phyloP scores from a whole-genome alignment of 2,329 filamentous ascomycete species.

The Ophiosphaerella korrae region DNA sequence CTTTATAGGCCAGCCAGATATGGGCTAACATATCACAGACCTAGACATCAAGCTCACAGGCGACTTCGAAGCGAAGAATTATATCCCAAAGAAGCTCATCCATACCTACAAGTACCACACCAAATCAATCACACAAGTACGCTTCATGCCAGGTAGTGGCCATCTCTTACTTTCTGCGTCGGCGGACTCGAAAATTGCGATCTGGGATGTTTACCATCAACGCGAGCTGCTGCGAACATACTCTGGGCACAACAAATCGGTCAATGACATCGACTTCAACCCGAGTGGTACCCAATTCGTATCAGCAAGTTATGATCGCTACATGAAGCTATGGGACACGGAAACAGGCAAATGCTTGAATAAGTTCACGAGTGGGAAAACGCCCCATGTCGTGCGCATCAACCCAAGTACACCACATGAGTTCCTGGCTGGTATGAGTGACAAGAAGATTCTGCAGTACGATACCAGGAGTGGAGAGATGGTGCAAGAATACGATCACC shows the following conservation, averaged over 20 bases:
- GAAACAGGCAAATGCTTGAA: constrained; percentile 88
- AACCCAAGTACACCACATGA: constrained; percentile 85
- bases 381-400: constrained; percentile 92
- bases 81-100: constrained; percentile 90
- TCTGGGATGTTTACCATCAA: constrained; percentile 93
- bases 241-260: constrained; percentile 84
- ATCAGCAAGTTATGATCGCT: constrained; percentile 88
- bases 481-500: constrained; percentile 97
- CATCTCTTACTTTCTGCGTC: constrained; percentile 89
- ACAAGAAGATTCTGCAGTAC: constrained; percentile 99
- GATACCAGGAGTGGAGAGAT: constrained; percentile 82
- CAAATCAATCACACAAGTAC: constrained; percentile 84
- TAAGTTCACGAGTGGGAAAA: constrained; percentile 92
- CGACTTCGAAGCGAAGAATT: constrained; percentile 82
- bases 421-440: constrained; percentile 94
- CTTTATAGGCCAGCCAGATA: constrained; percentile 3
- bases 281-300: constrained; percentile 82
- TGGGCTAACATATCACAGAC: constrained; percentile 21
- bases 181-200: constrained; percentile 87
- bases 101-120: constrained; percentile 86
- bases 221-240: constrained; percentile 90
- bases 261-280: constrained; percentile 91
- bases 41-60: constrained; percentile 65
- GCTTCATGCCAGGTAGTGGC: constrained; percentile 86
- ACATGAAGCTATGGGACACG: constrained; percentile 98